phyloP scores from a whole-genome alignment of 2,329 filamentous ascomycete genomes.

The Nigrospora oryzae region DNA sequence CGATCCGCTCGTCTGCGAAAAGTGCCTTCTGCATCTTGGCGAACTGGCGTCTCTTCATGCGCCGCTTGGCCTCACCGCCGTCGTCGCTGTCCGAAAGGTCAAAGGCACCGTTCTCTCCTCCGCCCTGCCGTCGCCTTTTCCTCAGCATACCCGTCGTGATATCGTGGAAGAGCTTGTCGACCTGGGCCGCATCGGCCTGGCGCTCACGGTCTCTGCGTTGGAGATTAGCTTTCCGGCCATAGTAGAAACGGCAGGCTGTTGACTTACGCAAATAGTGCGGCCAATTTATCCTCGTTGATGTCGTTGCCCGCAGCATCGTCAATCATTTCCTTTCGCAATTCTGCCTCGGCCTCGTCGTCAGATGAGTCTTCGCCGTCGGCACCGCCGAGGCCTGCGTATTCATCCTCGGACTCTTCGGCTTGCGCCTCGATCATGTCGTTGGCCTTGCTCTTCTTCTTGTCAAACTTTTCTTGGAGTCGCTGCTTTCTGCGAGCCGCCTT shows the following conservation, averaged over 20 bases:
- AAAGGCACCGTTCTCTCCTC: conserved; percentile 60
- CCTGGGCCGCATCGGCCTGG: conserved; percentile 72
- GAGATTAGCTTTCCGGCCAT: too few species aligned
- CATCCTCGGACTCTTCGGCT: conserved; percentile 95
- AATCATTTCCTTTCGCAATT: conserved; percentile 76
- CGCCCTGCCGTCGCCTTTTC: conserved; percentile 53
- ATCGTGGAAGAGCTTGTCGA: conserved; percentile 87
- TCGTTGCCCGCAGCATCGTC: conserved; percentile 72
- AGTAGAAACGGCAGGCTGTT: background rate
- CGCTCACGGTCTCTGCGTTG: conserved; percentile 63
- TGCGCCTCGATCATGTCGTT: conserved; percentile 86
- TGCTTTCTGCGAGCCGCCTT: conserved; percentile 52
- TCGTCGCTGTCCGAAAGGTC: conserved; percentile 90
- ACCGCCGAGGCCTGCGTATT: conserved; percentile 91
- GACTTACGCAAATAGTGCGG: conserved; percentile 81
- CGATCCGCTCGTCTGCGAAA: conserved; percentile 80
- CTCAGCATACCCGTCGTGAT: conserved; percentile 83
- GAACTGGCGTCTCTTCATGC: conserved; percentile 81
- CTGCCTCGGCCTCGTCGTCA: conserved; percentile 65
- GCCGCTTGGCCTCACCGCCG: conserved; percentile 65
- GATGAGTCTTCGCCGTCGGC: conserved; percentile 78
- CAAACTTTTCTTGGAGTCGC: conserved; percentile 47
- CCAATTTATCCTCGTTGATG: conserved; percentile 73
- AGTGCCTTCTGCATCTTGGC: conserved; percentile 86
- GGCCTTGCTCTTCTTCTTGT: conserved; percentile 82